Evolutionary conservation across 2,329 filamentous ascomycete genomes (phyloP), one percentile per base, ranked within the genome.

Genomic region (Fusarium sp.): DNA sequence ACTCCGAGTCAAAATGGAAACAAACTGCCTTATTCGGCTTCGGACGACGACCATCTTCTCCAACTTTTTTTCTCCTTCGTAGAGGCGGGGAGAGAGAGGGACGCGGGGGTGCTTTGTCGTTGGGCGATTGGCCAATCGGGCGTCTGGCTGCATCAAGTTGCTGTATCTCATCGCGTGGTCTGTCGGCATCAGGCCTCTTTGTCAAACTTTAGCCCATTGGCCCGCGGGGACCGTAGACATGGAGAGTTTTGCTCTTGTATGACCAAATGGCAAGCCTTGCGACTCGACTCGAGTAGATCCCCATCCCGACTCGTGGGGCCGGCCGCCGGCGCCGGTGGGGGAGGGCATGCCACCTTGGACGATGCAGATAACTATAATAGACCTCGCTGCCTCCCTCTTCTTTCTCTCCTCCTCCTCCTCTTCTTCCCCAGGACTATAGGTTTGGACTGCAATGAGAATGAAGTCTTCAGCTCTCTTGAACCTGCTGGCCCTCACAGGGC

Each of bases 401-500:
- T n/a, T 50, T 23, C 32, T 58, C 30, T 27, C 16, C 14, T 6
- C n/a, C 16, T 25, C 57, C n/a, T n/a, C 52, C 25, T 58, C 27
- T 62, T 34, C 45, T 39, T 25, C 27, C 34, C 45, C 34, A 58
- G 34, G 34, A 25, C 20, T 27, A n/a, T 27, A 35, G n/a, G 16
- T 16, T 37, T 58, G 32, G 14, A 59, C 59, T 20, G 32, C 11
- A 16, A 30, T 32, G 20, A 43, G 35, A 52, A 82, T 82, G 81
- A 82, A 75, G 67, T 63, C 54, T 37, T 58, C 34, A n/a, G 54
- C 54, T 37, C 54, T 82, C 48, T 68, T 79, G 35, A 76, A 76
- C 63, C 61, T 81, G 45, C 65, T 83, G 54, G 72, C 79, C 27
- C 64, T 79, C 67, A 73, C 76, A 45, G 76, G 77, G 13, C 66